Base-by-base conservation (phyloP, 1,139 yeast species). In the Zygosaccharomyces sapae region DNA sequence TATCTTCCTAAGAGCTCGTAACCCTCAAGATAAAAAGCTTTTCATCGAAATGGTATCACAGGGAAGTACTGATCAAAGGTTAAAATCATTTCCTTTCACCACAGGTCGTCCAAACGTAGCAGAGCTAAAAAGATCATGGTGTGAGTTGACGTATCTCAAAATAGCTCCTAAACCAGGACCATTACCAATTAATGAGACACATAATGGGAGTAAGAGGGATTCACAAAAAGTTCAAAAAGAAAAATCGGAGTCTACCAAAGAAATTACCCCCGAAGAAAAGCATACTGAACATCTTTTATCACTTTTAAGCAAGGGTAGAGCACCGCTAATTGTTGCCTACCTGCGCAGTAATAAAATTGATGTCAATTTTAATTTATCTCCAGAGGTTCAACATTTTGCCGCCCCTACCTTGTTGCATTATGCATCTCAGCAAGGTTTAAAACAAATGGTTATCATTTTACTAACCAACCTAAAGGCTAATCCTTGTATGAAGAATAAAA, bases 71-170 rank as follows among this genome's bases (percentile, higher is more conserved):
- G 95, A 86, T 62, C 55, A 69, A 1, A 73, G 95, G 53, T 67
- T 89, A 3, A 77, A 77, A 52, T 69, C 73, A 5, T 80, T 92
- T 62, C 98, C 98, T 1, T 88, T 92, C 67, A 83, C 96, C 0
- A 92, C 98, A 0, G 79, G 80, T 48, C 75, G 97, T 56, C 96
- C 98, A 0, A 90, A 97, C 0, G 75, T 86, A 0, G 70, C 80
- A 2, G 98, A 90, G 63, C 69, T 94, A 56, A 86, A 82, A 60
- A 76, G 83, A 41, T 88, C 95, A 0, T 92, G 98, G 97, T 75
- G 79, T 24, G 83, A 83, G 55, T 71, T 92, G 49, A 73, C 90
- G 0, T 81, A 85, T 55, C 69, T 86, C 54, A 70, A 73, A 38
- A 63, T 79, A 1, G 69, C 77, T 9, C 78, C 79, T n/a, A 67